These are phyloP conservation scores for Coix lacrymajobi DNA, from an alignment of 176 grass and related monocot species.

Conservation along the genomic window DNA sequence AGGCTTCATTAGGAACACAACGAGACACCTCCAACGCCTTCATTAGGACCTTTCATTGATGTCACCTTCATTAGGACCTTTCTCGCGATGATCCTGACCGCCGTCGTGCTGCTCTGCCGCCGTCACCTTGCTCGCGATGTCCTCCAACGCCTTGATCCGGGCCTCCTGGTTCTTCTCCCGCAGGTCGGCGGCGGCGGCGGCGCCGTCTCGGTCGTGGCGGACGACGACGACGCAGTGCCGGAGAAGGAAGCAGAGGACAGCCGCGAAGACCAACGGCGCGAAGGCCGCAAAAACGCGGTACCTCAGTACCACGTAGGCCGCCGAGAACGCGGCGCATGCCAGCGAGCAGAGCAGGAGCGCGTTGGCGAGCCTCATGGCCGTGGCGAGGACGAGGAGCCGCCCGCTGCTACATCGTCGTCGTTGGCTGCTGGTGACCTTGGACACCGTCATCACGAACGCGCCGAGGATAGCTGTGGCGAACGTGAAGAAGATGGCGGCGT, in stretches of 20 bases:
- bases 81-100: too few species aligned
- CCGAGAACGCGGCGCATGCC: not conserved
- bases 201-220: too few species aligned
- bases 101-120: too few species aligned
- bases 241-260: not conserved
- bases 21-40: too few species aligned
- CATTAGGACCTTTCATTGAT: too few species aligned
- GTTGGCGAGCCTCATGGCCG: not conserved
- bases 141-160: conserved; percentile 10
- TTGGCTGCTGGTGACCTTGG: not conserved
- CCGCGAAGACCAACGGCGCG: not conserved
- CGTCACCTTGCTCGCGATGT: not conserved
- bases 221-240: not conserved
- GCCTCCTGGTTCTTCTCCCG: not conserved
- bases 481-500: conserved; percentile 8
- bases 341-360: conserved; percentile 14
- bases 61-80: too few species aligned
- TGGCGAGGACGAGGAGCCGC: not conserved
- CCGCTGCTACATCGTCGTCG: not conserved
- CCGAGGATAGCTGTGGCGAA: not conserved
- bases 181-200: too few species aligned
- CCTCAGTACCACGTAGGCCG: not conserved
- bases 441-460: not conserved
- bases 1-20: too few species aligned
- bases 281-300: not conserved